phyloP scores from a whole-genome alignment of 2,329 filamentous ascomycete species.

The Trichoderma afroharzianum region DNA sequence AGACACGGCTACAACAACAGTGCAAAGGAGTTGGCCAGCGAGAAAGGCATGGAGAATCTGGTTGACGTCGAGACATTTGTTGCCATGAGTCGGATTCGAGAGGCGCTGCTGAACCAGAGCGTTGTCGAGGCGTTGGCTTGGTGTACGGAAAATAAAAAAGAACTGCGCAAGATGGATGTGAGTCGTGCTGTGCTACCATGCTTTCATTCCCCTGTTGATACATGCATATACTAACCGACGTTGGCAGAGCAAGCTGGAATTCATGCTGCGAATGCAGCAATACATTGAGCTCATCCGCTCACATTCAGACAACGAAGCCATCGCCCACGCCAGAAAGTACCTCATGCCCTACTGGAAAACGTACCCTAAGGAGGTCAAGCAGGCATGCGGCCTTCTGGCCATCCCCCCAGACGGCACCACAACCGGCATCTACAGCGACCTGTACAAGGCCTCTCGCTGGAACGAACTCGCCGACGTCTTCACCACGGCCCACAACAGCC shows the following conservation, averaged over 20 bases:
- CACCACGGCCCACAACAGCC: slow-evolving; percentile 77
- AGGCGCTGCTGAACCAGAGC: slow-evolving; percentile 65
- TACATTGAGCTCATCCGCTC: slow-evolving; percentile 86
- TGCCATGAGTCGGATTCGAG: slow-evolving; percentile 72
- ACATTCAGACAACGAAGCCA: slow-evolving; percentile 67
- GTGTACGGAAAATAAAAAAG: slow-evolving; percentile 92
- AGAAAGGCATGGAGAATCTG: slow-evolving; percentile 72
- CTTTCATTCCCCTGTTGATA: not conserved
- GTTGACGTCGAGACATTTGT: slow-evolving; percentile 89
- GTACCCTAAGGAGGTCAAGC: slow-evolving; percentile 64
- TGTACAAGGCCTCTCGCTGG: slow-evolving; percentile 77
- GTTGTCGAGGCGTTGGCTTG: slow-evolving; percentile 79
- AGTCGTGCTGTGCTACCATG: not conserved
- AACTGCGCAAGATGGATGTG: slow-evolving; percentile 81
- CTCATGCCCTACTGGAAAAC: slow-evolving; percentile 66
- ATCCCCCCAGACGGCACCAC: slow-evolving; percentile 54
- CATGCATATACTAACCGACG: not conserved
- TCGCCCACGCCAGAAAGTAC: slow-evolving; percentile 77
- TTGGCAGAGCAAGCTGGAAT: slow-evolving; percentile 74
- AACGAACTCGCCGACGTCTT: slow-evolving; percentile 73
- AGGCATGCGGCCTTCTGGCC: slow-evolving; percentile 77
- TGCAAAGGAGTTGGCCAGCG: slow-evolving; percentile 69
- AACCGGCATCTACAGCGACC: slow-evolving; percentile 42
- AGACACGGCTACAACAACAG: slow-evolving; percentile 77
- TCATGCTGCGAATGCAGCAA: slow-evolving; percentile 88